These are phyloP conservation scores for Galerina marginata DNA, from an alignment of 768 basidiomycete species.

Conservation along the genomic window DNA sequence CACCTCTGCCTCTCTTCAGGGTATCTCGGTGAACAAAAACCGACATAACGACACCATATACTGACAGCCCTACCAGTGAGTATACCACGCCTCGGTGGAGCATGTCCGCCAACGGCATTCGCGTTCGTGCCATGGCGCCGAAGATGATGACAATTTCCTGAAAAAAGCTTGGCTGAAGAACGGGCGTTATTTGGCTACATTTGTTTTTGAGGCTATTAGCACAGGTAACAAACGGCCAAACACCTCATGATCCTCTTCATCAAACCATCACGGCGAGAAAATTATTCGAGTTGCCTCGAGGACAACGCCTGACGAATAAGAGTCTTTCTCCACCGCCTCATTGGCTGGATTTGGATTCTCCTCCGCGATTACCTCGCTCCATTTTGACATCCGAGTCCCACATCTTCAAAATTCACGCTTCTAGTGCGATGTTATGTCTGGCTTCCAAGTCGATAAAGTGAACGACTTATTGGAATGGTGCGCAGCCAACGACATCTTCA, in stretches of 20 bases:
- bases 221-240: no score
- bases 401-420: neutral
- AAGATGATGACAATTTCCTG: no score
- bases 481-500: conserved; percentile 44
- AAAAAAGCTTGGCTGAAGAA: no score
- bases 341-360: no score
- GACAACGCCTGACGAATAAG: no score
- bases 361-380: no score
- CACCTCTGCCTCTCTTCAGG: conserved; percentile 60
- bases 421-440: conserved; percentile 3
- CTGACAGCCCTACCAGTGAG: conserved; percentile 55
- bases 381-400: no score
- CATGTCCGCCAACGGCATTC: conserved; percentile 24
- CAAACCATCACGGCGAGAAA: no score
- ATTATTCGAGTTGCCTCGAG: no score
- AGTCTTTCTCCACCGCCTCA: neutral
- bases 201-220: no score
- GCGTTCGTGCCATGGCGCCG: conserved; percentile 2
- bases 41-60: conserved; percentile 59
- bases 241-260: no score
- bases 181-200: no score
- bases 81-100: conserved; percentile 59
- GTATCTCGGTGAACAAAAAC: conserved; percentile 59
- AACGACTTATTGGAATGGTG: conserved; percentile 54
- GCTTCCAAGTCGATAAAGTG: conserved; percentile 20